Conservation (phyloP, 164 flowering plant genomes). For the Cinnamomum micranthum region DNA sequence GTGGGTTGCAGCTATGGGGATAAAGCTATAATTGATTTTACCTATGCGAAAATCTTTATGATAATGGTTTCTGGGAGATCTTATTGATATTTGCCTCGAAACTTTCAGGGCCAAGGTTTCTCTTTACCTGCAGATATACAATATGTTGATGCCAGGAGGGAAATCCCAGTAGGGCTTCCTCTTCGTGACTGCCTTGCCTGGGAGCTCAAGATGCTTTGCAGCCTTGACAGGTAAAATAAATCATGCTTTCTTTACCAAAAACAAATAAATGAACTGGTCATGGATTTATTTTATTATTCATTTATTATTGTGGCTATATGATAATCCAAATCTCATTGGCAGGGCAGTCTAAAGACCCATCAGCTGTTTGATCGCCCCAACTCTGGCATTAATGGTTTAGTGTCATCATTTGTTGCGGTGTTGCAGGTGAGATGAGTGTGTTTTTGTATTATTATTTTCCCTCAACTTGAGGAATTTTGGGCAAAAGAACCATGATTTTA, state of each 20-base stretch:
- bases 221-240: conserved; percentile 53
- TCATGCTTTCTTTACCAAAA: neutral
- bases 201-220: conserved; percentile 76
- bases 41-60: neutral
- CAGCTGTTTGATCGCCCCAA: conserved; percentile 32
- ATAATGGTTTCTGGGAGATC: neutral
- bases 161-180: conserved; percentile 81
- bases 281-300: neutral
- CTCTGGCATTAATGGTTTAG: conserved; percentile 73
- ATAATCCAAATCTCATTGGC: conserved; percentile 22
- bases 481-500: neutral
- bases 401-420: conserved; percentile 74
- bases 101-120: conserved; percentile 93
- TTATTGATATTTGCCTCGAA: conserved; percentile 28
- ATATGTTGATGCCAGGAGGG: conserved; percentile 93
- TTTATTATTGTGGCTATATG: conserved; percentile 4
- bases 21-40: neutral
- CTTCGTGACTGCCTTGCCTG: conserved; percentile 81
- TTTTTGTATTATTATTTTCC: neutral
- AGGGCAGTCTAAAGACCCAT: conserved; percentile 72
- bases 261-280: neutral
- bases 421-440: conserved; percentile 53
- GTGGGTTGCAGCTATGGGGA: neutral
- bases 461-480: neutral
- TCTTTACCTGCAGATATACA: conserved; percentile 95